Conservation (phyloP, 1,284 basidiomycete species). For the Rhodotorula sp. region DNA sequence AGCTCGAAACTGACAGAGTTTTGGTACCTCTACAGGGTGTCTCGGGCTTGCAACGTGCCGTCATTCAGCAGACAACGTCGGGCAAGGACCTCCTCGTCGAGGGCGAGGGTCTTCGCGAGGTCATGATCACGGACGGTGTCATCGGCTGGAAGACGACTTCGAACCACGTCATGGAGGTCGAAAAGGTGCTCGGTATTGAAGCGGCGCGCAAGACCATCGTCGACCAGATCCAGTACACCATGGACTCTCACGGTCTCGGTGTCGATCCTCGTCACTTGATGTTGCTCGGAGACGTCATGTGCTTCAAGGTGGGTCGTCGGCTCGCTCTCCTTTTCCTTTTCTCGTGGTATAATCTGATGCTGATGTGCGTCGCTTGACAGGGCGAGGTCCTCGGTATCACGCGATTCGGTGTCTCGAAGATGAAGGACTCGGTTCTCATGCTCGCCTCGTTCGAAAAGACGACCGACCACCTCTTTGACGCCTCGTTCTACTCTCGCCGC, state of each 20-base stretch:
- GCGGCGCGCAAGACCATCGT: slow-evolving; percentile 93
- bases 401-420: slow-evolving; percentile 99
- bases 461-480: slow-evolving; percentile 98
- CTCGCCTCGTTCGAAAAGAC: slow-evolving; percentile 99
- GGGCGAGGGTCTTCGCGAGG: slow-evolving; percentile 95
- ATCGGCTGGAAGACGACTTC: slow-evolving; percentile 88
- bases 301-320: slow-evolving; percentile 71
- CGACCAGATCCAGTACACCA: slow-evolving; percentile 96
- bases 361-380: slow-evolving; percentile 51
- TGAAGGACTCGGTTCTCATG: slow-evolving; percentile 99
- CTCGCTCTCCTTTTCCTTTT: background rate
- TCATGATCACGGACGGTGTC: slow-evolving; percentile 97
- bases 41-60: slow-evolving; percentile 76
- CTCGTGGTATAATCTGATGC: background rate
- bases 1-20: background rate
- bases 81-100: slow-evolving; percentile 79
- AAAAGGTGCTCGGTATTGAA: slow-evolving; percentile 93
- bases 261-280: slow-evolving; percentile 99
- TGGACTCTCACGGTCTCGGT: slow-evolving; percentile 96
- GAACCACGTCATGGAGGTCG: slow-evolving; percentile 96
- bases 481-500: slow-evolving; percentile 91
- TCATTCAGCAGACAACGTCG: slow-evolving; percentile 84
- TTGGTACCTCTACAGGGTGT: slow-evolving; percentile 62
- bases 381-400: slow-evolving; percentile 99
- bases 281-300: slow-evolving; percentile 98